A percentile compares a stretch with the other conserved stretches of the same genome.
phyloP scores from a whole-genome alignment of 805 yeast genomes.

The Myxozyma neglecta region DNA sequence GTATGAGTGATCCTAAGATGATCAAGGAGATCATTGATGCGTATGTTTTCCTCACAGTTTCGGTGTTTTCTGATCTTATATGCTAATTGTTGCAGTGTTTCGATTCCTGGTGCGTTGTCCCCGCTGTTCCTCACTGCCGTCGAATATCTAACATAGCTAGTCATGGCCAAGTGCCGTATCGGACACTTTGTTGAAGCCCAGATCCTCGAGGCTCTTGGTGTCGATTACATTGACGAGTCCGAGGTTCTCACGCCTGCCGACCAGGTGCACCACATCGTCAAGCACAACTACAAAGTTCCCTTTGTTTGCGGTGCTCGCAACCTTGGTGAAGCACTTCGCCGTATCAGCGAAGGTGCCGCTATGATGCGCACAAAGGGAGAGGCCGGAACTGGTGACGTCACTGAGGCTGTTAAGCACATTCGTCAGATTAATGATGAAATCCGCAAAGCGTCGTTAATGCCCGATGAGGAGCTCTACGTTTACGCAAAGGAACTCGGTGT shows the following conservation, averaged over 20 bases:
- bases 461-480: constrained; percentile 49
- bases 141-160: constrained; percentile 37
- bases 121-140: background rate
- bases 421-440: constrained; percentile 60
- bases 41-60: constrained; percentile 16
- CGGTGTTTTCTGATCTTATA: background rate
- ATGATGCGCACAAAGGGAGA: constrained; percentile 87
- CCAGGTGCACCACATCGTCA: constrained; percentile 61
- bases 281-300: constrained; percentile 63
- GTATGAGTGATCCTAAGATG: constrained; percentile 85
- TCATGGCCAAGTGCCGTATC: constrained; percentile 83
- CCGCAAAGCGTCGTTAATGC: constrained; percentile 45
- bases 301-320: constrained; percentile 84
- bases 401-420: constrained; percentile 78
- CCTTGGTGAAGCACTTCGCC: constrained; percentile 77
- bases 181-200: constrained; percentile 85
- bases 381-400: constrained; percentile 85
- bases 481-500: constrained; percentile 62
- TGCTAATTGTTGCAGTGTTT: constrained; percentile 34
- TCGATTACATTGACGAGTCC: constrained; percentile 80
- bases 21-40: constrained; percentile 70
- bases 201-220: constrained; percentile 65
- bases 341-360: constrained; percentile 81
- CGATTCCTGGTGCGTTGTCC: constrained; percentile 37
- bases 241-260: constrained; percentile 86